These are phyloP conservation scores for Beta corolliflora DNA, from an alignment of 179 eudicot species.

Conservation along the genomic window DNA sequence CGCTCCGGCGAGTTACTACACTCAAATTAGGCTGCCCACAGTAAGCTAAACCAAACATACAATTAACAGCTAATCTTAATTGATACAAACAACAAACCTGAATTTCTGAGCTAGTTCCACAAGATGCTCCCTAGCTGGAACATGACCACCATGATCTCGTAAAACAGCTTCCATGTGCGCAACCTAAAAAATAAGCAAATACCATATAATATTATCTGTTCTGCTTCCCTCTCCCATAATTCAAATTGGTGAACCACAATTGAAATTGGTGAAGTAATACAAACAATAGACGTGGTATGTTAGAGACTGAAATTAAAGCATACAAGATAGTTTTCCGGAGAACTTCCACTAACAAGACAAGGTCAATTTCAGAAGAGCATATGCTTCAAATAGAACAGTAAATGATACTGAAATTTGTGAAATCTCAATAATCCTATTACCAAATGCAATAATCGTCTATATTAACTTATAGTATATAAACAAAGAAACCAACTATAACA, in stretches of 20 bases:
- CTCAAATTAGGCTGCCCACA: not conserved
- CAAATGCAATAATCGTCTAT: not conserved
- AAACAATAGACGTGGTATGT: not conserved
- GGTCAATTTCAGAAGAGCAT: not conserved
- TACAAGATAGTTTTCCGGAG: not conserved
- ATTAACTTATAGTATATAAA: not conserved
- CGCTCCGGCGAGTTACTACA: conserved; percentile 12
- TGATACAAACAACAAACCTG: conserved; percentile 1
- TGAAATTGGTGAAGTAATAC: not conserved
- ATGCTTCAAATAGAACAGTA: not conserved
- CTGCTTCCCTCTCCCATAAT: not conserved
- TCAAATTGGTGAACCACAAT: not conserved
- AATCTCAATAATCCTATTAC: not conserved
- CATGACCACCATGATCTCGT: conserved; percentile 16
- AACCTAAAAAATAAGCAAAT: conserved; percentile 4
- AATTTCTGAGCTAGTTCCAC: conserved; percentile 15
- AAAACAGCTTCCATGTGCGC: conserved; percentile 18
- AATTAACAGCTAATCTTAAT: not conserved
- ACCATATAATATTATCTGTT: not conserved
- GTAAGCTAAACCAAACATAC: not conserved
- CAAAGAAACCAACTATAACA: not conserved
- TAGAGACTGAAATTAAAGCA: not conserved
- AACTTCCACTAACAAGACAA: not conserved
- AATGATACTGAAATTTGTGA: not conserved
- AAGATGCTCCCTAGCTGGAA: conserved; percentile 15